A percentile compares a stretch with the other conserved stretches of the same genome.
These are phyloP conservation scores for Citrus unshiu DNA, from an alignment of 345 rosid species.

Conservation along the genomic window DNA sequence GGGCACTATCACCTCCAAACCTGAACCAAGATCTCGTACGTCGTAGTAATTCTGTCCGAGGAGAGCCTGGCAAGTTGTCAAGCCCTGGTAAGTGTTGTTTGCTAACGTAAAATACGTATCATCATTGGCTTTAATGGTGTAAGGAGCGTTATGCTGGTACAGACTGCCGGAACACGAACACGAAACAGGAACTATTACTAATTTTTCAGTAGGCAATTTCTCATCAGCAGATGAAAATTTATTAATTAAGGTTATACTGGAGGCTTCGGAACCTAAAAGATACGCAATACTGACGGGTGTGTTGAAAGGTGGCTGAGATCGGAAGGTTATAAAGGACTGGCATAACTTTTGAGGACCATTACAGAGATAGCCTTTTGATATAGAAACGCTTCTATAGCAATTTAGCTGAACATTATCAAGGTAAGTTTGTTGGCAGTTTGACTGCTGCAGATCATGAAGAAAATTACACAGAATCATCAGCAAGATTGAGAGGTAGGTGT, in stretches of 20 bases:
- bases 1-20: background rate
- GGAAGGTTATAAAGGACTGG: constrained; percentile 27
- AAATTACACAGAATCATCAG: background rate
- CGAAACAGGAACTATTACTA: constrained; percentile 26
- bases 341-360: constrained; percentile 20
- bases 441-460: background rate
- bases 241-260: constrained; percentile 9
- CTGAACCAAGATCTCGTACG: fast-evolving
- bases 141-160: constrained; percentile 17
- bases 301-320: background rate
- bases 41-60: constrained; percentile 8
- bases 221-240: too few species aligned
- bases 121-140: background rate
- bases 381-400: background rate
- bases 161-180: constrained; percentile 27
- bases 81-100: constrained; percentile 27
- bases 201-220: background rate
- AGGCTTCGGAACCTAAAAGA: constrained; percentile 27
- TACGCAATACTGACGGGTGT: constrained; percentile 17
- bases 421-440: background rate
- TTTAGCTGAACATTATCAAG: background rate
- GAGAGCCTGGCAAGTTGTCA: constrained; percentile 28
- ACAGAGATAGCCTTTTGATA: constrained; percentile 25
- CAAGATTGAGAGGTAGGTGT: background rate
- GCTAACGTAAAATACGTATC: constrained; percentile 4